These are phyloP conservation scores for Aristolochia californica DNA, from an alignment of 164 flowering plant genomes.

Conservation along the genomic window DNA sequence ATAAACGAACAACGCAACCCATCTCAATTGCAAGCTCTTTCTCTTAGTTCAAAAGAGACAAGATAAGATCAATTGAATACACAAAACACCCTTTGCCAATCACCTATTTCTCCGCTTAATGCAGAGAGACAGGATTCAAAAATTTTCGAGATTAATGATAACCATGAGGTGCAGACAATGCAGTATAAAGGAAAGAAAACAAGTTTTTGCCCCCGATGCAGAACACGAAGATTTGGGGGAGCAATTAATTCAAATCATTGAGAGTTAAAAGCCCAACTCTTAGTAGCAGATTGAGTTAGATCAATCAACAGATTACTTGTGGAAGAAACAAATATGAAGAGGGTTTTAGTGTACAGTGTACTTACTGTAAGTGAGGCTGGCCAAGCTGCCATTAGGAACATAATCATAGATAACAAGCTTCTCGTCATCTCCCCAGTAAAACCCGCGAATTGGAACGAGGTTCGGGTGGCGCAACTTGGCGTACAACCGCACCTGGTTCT, in stretches of 20 bases:
- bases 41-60: too few species aligned
- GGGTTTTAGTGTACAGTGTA: neutral
- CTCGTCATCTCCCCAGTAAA: conserved; percentile 87
- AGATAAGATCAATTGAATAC: too few species aligned
- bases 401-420: conserved; percentile 90
- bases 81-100: neutral
- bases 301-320: too few species aligned
- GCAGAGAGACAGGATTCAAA: too few species aligned
- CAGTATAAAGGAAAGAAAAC: too few species aligned
- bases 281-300: too few species aligned
- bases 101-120: too few species aligned
- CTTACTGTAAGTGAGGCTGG: conserved; percentile 69
- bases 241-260: neutral
- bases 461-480: conserved; percentile 86
- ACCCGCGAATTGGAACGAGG: conserved; percentile 69
- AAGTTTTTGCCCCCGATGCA: too few species aligned
- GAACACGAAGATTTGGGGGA: too few species aligned
- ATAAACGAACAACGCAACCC: neutral
- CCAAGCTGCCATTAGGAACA: conserved; percentile 84
- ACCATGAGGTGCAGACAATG: too few species aligned
- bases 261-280: neutral
- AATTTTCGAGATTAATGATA: too few species aligned
- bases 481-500: conserved; percentile 52
- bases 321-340: neutral
- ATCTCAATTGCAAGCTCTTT: neutral